Evolutionary conservation across 257 asterid species (phyloP).

Genomic region (Solanum piurae): DNA sequence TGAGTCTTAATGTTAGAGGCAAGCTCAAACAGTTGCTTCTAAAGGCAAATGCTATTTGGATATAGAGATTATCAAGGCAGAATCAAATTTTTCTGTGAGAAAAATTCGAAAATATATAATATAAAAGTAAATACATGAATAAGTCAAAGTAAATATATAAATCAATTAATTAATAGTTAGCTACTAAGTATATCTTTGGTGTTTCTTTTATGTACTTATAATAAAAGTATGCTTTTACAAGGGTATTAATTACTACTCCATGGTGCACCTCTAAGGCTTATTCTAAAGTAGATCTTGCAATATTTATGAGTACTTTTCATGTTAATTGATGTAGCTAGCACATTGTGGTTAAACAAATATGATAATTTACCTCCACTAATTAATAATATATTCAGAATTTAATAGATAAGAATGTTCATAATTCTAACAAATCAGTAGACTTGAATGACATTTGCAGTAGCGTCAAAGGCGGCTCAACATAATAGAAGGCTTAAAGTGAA

Average conservation of each 20-base stretch:
- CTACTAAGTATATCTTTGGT: not conserved
- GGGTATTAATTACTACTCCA: not conserved
- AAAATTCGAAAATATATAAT: not conserved
- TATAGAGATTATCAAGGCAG: not conserved
- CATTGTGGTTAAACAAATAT: not conserved
- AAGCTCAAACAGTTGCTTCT: not conserved
- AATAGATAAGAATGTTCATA: not conserved
- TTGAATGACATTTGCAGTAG: not conserved
- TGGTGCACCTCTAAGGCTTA: not conserved
- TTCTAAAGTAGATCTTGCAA: not conserved
- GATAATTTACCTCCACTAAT: not conserved
- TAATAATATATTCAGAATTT: not conserved
- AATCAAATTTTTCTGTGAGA: not conserved
- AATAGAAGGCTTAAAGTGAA: too few species aligned
- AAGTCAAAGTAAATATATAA: not conserved
- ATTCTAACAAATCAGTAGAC: not conserved
- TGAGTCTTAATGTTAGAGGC: conserved; percentile 1
- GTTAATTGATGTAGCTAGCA: not conserved
- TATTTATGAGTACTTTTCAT: not conserved
- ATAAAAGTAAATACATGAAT: not conserved
- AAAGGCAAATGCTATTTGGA: not conserved
- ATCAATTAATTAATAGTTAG: not conserved
- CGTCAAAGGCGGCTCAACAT: too few species aligned
- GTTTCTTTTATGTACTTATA: not conserved
- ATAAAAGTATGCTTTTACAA: not conserved